Conservation (phyloP, 2,329 filamentous ascomycete species). For the Epichloe gansuensis region DNA sequence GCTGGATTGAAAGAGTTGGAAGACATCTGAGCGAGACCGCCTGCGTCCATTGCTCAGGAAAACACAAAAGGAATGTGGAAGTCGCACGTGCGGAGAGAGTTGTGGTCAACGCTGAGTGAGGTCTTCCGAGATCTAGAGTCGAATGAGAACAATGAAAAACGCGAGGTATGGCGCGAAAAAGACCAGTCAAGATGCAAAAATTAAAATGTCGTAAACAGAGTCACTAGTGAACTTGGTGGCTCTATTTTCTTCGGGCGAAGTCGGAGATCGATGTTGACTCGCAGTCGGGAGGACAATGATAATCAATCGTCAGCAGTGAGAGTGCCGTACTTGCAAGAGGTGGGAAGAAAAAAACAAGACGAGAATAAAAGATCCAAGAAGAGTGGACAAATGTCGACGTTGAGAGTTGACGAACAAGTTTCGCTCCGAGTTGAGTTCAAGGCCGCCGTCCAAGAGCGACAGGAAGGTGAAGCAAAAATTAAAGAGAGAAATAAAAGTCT, state of each 20-base stretch:
- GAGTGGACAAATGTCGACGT: not conserved
- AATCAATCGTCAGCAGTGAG: not conserved
- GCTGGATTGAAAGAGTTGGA: constrained; percentile 67
- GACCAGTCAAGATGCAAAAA: not conserved
- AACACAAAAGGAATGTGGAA: not conserved
- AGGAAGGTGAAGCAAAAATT: not conserved
- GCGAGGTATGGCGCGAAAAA: not conserved
- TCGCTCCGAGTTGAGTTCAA: not conserved
- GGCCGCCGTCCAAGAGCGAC: not conserved
- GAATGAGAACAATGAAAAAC: not conserved
- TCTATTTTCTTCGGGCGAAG: not conserved
- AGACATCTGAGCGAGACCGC: constrained; percentile 99
- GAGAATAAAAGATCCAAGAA: constrained; percentile 7
- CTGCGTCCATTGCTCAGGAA: constrained; percentile 67
- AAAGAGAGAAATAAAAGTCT: not conserved
- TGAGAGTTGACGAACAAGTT: constrained; percentile 5
- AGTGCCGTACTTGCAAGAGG: not conserved
- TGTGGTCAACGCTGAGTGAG: not conserved
- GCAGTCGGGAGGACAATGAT: not conserved
- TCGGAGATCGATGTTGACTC: not conserved
- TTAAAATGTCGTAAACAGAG: not conserved
- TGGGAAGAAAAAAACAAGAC: not conserved
- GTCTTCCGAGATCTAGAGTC: not conserved
- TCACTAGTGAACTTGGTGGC: not conserved
- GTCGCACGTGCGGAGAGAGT: not conserved